A percentile compares a stretch with the other conserved stretches of the same genome.
phyloP scores from a whole-genome alignment of 495 filamentous ascomycete genomes.

The Polyplosphaeria fusca region DNA sequence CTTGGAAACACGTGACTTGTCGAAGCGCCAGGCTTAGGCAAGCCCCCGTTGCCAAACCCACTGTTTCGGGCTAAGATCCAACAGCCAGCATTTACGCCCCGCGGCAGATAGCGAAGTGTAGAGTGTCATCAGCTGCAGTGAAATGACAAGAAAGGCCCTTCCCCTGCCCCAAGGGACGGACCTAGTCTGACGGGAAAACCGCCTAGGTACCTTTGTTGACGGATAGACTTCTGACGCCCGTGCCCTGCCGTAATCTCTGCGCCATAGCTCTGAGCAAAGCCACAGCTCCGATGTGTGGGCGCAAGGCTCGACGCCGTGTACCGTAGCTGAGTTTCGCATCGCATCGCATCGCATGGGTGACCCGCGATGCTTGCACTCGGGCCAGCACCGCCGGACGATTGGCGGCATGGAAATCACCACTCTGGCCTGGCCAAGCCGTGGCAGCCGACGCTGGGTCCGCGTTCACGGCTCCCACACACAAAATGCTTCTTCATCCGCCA shows the following conservation, averaged over 20 bases:
- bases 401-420: too few species aligned
- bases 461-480: too few species aligned
- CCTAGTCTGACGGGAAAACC: neutral
- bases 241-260: neutral
- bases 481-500: too few species aligned
- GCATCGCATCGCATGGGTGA: too few species aligned
- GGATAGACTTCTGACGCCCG: neutral
- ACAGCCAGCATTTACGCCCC: neutral
- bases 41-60: neutral
- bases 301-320: neutral
- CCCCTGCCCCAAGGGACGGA: neutral
- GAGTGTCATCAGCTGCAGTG: neutral
- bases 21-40: neutral
- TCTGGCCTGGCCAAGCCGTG: too few species aligned
- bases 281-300: neutral
- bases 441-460: too few species aligned
- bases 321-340: too few species aligned
- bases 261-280: neutral
- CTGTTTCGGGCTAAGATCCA: neutral
- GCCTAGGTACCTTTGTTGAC: neutral
- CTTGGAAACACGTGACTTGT: neutral
- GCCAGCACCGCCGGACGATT: too few species aligned
- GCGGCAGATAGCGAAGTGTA: neutral
- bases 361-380: too few species aligned
- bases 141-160: neutral